Evolutionary conservation across 768 basidiomycete genomes (phyloP), one percentile per base, ranked within the genome.

Genomic region (Suillus decipiens): DNA sequence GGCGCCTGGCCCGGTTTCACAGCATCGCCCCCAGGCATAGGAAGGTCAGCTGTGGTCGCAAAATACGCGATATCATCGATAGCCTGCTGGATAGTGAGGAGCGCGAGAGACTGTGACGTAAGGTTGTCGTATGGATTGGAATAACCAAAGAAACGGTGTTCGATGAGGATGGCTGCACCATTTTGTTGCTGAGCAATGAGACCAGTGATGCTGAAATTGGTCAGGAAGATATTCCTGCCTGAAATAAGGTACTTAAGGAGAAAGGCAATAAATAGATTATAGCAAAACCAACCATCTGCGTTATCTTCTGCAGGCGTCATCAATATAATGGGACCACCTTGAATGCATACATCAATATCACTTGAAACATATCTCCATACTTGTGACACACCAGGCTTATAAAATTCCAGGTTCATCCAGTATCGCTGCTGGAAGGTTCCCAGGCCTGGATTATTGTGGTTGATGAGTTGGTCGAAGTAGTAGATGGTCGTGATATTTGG

Each of bases 111-210:
- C 67, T 81, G 73, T 24, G 82, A 82, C 36, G 78, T 83, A 31
- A 92, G 81, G 71, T 90, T 80, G 28, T 82, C 22, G 55, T 80
- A 81, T 5, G 90, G 90, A 71, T 90, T 92, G 63, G 89, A 91
- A 15, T 82, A 73, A n/a, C 90, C 90, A 64, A 86, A 92, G 79
- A 87, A 92, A 24, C 90, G 82, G 69, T 92, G 90, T 68, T 92
- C 89, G 34, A 90, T 64, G 34, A 90, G 76, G 65, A 91, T 77
- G 9, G 83, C 69, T 88, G 85, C 11, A 88, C 86, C 63, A 88
- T 84, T 50, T 8, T 50, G 48, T 50, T 50, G 48, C 1, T 50
- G 48, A 10, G 48, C 48, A 2, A 50, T 50, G 60, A 80, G 77
- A 12, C 89, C 89, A 64, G 82, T 85, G 66, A 91, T 83, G 5